Percentiles rank a stretch among this genome's conserved stretches.
Evolutionary conservation across 139 green algal genomes (phyloP).

Genomic region (Pseudopediastrum boryanum): DNA sequence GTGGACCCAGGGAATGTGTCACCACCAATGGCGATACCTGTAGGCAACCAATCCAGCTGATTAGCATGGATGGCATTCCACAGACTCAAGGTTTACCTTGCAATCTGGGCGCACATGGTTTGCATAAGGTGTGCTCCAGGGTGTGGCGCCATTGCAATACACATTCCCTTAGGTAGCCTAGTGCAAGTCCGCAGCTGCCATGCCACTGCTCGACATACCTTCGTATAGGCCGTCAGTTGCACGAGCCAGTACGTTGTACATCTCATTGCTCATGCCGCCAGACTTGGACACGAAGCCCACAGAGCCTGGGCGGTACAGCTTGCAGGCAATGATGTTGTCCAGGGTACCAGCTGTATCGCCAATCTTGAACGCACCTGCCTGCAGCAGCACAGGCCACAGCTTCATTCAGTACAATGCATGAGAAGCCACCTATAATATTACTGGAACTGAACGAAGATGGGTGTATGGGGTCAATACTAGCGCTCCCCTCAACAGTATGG

Average conservation of each 20-base stretch:
- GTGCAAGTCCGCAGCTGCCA: not conserved
- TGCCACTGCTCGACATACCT: slow-evolving; percentile 48
- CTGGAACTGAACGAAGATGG: no score
- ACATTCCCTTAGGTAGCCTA: no score
- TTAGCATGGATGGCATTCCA: no score
- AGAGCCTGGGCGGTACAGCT: slow-evolving; percentile 87
- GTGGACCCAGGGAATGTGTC: slow-evolving; percentile 93
- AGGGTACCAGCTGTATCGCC: slow-evolving; percentile 94
- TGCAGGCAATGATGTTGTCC: slow-evolving; percentile 96
- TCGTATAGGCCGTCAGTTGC: slow-evolving; percentile 94
- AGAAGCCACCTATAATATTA: no score
- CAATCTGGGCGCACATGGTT: no score
- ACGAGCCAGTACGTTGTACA: slow-evolving; percentile 94
- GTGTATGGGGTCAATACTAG: no score
- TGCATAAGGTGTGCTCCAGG: no score
- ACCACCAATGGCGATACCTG: slow-evolving; percentile 93
- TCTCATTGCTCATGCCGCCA: slow-evolving; percentile 95
- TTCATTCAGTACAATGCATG: not conserved
- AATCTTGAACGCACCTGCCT: slow-evolving; percentile 96
- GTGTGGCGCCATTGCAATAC: no score
- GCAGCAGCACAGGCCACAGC: slow-evolving; percentile 3
- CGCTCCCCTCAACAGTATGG: no score
- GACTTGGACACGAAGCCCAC: slow-evolving; percentile 95
- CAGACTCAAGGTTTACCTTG: no score
- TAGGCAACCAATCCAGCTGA: no score